Conservation (phyloP, 2,329 filamentous ascomycete species). For the Alternaria tenuissima region DNA sequence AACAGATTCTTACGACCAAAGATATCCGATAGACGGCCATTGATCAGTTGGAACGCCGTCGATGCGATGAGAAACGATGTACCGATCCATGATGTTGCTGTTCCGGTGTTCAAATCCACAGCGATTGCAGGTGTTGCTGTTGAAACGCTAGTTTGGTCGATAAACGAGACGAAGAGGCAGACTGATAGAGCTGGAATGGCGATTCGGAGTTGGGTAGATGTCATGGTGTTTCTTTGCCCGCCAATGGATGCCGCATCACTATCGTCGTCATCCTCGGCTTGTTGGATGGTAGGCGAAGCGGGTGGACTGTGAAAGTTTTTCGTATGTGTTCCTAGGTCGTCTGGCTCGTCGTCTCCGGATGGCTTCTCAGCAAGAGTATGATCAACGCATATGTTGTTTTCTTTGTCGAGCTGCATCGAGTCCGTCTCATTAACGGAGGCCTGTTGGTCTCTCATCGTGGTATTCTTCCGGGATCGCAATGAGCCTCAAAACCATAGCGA, state of each 20-base stretch:
- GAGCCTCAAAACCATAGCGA: background rate
- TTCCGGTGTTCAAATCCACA: constrained; percentile 46
- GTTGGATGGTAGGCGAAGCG: background rate
- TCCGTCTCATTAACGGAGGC: background rate
- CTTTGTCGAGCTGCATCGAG: background rate
- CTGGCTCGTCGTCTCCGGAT: background rate
- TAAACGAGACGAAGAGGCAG: constrained; percentile 63
- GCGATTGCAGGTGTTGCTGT: constrained; percentile 49
- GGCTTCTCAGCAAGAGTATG: background rate
- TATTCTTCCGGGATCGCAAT: background rate
- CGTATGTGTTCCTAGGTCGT: background rate
- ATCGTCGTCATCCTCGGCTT: constrained; percentile 6
- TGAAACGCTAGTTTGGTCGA: constrained; percentile 66
- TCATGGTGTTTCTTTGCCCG: constrained; percentile 65
- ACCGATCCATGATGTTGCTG: constrained; percentile 65
- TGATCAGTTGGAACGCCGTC: constrained; percentile 70
- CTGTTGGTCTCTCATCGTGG: background rate
- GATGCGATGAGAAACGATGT: constrained; percentile 64
- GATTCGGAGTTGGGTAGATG: constrained; percentile 58
- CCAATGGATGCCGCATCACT: constrained; percentile 25
- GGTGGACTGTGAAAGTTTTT: background rate
- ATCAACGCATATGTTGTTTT: background rate
- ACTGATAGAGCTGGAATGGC: constrained; percentile 64
- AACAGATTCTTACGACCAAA: constrained; percentile 58
- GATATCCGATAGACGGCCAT: constrained; percentile 69